Conservation (phyloP, 1,284 basidiomycete species). For the Sanghuangporus weigelae region DNA sequence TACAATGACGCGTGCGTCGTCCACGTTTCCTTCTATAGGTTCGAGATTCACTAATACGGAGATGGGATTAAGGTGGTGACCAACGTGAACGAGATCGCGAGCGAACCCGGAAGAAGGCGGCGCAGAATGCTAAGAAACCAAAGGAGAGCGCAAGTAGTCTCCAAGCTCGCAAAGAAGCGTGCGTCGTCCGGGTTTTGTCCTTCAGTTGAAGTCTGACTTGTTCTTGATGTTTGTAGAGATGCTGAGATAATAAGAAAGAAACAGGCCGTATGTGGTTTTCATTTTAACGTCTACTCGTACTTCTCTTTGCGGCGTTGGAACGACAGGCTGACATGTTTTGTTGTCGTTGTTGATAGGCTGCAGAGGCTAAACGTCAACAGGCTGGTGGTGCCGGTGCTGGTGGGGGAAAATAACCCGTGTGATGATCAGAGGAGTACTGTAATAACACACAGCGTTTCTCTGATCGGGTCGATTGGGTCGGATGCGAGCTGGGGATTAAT, state of each 20-base stretch:
- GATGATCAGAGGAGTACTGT: background rate
- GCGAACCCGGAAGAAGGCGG: conserved; percentile 27
- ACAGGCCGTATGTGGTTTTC: conserved; percentile 16
- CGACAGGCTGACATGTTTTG: background rate
- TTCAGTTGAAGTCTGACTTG: background rate
- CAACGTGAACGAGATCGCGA: conserved; percentile 28
- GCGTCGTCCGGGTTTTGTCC: conserved; percentile 12
- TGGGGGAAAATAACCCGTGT: conserved; percentile 9
- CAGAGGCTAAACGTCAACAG: conserved; percentile 3
- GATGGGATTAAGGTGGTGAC: conserved; percentile 24
- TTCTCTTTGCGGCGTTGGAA: background rate
- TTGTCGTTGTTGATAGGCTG: background rate
- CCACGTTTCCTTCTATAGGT: background rate
- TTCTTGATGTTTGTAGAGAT: conserved; percentile 20
- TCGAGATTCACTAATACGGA: background rate
- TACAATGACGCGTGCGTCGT: conserved; percentile 12
- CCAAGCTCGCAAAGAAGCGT: conserved; percentile 27
- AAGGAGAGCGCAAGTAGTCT: conserved; percentile 25
- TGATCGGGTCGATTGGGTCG: background rate
- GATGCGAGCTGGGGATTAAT: background rate
- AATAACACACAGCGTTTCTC: background rate
- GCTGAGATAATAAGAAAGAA: conserved; percentile 25
- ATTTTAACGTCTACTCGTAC: background rate
- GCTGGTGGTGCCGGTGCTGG: background rate
- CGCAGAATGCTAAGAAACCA: conserved; percentile 20